Base-by-base conservation (phyloP, 2,329 filamentous ascomycete species). In the Aspergillus sp. region DNA sequence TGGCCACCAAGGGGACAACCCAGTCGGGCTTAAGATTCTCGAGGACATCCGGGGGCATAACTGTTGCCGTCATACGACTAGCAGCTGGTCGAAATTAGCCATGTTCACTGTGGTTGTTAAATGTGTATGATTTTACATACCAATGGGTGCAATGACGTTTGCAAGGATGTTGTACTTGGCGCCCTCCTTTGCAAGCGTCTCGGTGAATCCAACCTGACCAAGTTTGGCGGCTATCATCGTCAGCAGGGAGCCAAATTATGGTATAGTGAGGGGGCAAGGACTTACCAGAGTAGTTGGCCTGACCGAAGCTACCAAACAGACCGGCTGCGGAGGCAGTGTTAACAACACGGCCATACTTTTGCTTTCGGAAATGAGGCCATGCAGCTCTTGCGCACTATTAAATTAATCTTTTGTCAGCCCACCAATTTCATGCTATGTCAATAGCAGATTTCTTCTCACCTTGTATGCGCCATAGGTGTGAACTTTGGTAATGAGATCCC, bases 291-390 rank as follows among this genome's bases (percentile, higher is more conserved):
- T 98, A 98, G 73, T 96, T 97, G 67, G 84, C 82, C 75, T 97
- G 91, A 54, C 91, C 93, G 63, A 96, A 97, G 73, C 82, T 93
- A 61, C 93, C 93, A 67, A 95, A 97, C 42, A 98, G 78, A 60
- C 93, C 93, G 49, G 93, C 90, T 45, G 90, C 90, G n/a, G 91
- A 97, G 32, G 91, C 83, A 26, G 93, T 97, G 78, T 94, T 97
- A 74, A 98, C 95, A 56, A 98, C 78, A 59, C 93, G 83, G 51
- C 93, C 93, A 67, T 88, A 98, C 81, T 96, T 97, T 74, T 98
- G 93, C 76, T 97, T 97, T 64, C 91, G 82, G 80, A 98, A 97
- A 71, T 97, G 78, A 47, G 91, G 90, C 91, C 93, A 98, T 41
- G 93, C 93, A 51, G 93, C 93, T 68, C 83, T 85, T 49, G 93